A percentile compares a stretch with the other conserved stretches of the same genome.
These are phyloP conservation scores for Nyssa sinensis DNA, from an alignment of 148 eudicot genomes.

Conservation along the genomic window DNA sequence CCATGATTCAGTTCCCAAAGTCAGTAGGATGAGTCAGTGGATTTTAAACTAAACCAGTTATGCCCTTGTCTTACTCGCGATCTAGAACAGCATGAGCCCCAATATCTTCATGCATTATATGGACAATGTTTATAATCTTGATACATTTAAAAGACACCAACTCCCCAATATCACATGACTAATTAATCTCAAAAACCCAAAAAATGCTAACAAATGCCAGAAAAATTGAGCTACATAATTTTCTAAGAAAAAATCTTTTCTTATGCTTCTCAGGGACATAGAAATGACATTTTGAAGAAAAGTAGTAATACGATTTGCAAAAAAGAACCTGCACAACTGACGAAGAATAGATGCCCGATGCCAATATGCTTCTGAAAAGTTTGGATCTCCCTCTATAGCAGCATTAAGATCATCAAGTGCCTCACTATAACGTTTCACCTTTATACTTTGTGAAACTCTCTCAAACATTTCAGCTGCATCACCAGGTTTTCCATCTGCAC, in stretches of 20 bases:
- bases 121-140: not conserved
- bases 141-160: not conserved
- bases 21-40: not conserved
- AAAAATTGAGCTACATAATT: too few relatives aligned
- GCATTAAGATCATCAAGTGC: constrained; percentile 91
- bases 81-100: not conserved
- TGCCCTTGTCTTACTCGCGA: not conserved
- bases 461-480: constrained; percentile 69
- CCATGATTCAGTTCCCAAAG: not conserved
- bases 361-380: constrained; percentile 87
- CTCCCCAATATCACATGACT: not conserved
- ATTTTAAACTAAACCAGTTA: not conserved
- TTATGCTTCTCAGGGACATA: not conserved
- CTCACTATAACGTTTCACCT: constrained; percentile 86
- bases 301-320: not conserved
- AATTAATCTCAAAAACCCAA: not conserved
- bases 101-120: not conserved
- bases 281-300: not conserved
- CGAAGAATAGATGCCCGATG: constrained; percentile 75
- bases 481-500: constrained; percentile 65
- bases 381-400: constrained; percentile 90
- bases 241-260: too few relatives aligned
- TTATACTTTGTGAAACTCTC: constrained; percentile 71
- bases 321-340: constrained; percentile 77
- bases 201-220: not conserved